A percentile compares a stretch with the other conserved stretches of the same genome.
phyloP scores from a whole-genome alignment of 1,284 basidiomycete species.

The Exobasidium cylindrosporum region DNA sequence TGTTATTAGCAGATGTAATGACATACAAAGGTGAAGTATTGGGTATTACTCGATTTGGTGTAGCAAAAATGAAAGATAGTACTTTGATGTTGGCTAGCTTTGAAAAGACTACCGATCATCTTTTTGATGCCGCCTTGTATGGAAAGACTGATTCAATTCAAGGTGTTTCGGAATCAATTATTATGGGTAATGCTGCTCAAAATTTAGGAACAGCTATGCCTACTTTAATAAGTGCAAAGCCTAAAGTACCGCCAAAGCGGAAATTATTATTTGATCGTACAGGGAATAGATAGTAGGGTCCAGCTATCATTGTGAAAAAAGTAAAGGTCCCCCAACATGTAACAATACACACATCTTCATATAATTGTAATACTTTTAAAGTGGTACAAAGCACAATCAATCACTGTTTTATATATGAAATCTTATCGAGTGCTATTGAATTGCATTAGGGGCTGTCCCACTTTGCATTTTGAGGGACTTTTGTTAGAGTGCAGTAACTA shows the following conservation, averaged over 20 bases:
- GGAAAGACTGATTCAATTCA: constrained; percentile 93
- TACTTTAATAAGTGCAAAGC: constrained; percentile 31
- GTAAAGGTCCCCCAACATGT: no score
- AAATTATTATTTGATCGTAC: constrained; percentile 36
- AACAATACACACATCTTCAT: no score
- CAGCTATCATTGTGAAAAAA: no score
- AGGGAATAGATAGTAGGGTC: not conserved
- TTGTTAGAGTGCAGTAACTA: not conserved
- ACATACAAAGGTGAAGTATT: constrained; percentile 98
- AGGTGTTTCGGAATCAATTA: constrained; percentile 98
- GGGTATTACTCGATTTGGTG: constrained; percentile 97
- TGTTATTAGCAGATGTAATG: constrained; percentile 98
- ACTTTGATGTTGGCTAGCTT: constrained; percentile 99
- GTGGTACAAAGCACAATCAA: no score
- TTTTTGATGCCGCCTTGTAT: constrained; percentile 95
- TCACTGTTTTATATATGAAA: no score
- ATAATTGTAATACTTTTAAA: no score
- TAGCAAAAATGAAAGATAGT: constrained; percentile 99
- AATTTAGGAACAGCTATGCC: constrained; percentile 82
- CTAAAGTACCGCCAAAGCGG: constrained; percentile 33
- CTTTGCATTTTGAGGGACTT: no score
- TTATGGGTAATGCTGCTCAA: constrained; percentile 97
- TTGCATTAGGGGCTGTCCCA: no score
- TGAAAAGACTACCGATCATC: constrained; percentile 98
- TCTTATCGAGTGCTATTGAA: no score